A percentile compares a stretch with the other conserved stretches of the same genome.
These are phyloP conservation scores for Epicoccum sorghinum DNA, from an alignment of 2,329 filamentous ascomycete species.

Conservation along the genomic window DNA sequence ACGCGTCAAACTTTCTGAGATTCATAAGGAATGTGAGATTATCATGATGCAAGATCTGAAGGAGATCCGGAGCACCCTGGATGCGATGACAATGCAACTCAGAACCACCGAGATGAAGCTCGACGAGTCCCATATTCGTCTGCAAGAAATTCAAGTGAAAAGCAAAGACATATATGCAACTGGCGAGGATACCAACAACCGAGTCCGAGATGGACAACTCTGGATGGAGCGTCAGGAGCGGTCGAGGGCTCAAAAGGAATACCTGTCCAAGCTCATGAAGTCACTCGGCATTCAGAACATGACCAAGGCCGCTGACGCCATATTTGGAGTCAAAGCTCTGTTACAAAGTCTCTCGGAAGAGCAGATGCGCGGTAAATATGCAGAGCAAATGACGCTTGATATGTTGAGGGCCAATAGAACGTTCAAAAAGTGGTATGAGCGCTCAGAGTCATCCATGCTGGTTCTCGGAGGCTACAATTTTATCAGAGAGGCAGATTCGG, in stretches of 20 bases:
- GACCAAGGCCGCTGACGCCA: neutral
- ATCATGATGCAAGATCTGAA: neutral
- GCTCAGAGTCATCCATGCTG: neutral
- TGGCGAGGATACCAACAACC: neutral
- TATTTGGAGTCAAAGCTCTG: neutral
- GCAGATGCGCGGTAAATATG: neutral
- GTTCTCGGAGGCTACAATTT: neutral
- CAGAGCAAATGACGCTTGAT: neutral
- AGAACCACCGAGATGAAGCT: neutral
- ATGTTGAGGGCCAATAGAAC: neutral
- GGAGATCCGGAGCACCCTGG: neutral
- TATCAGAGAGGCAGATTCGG: neutral
- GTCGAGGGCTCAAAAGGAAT: neutral
- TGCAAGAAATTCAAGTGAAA: neutral
- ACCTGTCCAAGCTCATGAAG: neutral
- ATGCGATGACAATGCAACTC: neutral
- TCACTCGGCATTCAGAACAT: neutral
- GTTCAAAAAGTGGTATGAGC: neutral
- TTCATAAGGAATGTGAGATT: neutral
- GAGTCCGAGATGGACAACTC: neutral
- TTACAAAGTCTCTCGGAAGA: neutral
- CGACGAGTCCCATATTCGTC: neutral
- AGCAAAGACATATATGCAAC: neutral
- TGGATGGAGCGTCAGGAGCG: slow-evolving; percentile 1
- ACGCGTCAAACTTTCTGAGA: neutral